Percentiles rank a stretch among this genome's conserved stretches.
Evolutionary conservation across 164 flowering plant species (phyloP).

Genomic region (Malania oleifera): DNA sequence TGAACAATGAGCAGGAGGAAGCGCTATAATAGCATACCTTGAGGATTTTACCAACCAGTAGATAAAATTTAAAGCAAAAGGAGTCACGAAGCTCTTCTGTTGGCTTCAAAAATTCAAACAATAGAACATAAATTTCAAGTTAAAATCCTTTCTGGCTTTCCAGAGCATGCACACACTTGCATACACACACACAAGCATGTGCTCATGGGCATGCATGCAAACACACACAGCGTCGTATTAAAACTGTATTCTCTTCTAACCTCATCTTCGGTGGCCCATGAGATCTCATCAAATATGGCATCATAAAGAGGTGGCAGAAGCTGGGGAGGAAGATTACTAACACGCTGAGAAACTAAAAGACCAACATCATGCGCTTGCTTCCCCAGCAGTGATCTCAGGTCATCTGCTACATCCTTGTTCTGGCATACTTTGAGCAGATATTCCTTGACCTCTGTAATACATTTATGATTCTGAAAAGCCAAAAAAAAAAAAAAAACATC

Average conservation of each 20-base stretch:
- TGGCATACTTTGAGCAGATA: conserved; percentile 54
- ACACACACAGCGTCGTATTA: conserved; percentile 1
- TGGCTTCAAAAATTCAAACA: conserved; percentile 44
- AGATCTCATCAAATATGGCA: conserved; percentile 86
- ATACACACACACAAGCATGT: neutral
- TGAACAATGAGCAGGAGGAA: neutral
- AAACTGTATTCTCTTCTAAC: conserved; percentile 32
- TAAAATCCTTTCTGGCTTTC: neutral
- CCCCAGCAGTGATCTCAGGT: conserved; percentile 42
- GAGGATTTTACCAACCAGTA: conserved; percentile 59
- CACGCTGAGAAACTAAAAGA: conserved; percentile 77
- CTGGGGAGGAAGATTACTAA: conserved; percentile 83
- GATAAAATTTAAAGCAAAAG: conserved; percentile 58
- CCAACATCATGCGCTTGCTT: conserved; percentile 59
- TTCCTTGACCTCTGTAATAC: conserved; percentile 57
- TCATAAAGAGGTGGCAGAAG: conserved; percentile 81
- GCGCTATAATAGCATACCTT: conserved; percentile 36
- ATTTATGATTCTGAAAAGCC: conserved; percentile 53
- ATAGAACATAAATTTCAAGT: conserved; percentile 2
- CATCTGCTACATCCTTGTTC: conserved; percentile 20
- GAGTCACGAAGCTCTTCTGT: conserved; percentile 64
- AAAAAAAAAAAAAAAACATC: neutral
- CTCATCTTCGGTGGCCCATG: conserved; percentile 95
- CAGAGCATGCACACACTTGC: too few relatives aligned
- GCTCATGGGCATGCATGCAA: too few relatives aligned